A percentile compares a stretch with the other conserved stretches of the same genome.
Evolutionary conservation across 139 green algal species (phyloP).

Genomic region (Volvox africanus): DNA sequence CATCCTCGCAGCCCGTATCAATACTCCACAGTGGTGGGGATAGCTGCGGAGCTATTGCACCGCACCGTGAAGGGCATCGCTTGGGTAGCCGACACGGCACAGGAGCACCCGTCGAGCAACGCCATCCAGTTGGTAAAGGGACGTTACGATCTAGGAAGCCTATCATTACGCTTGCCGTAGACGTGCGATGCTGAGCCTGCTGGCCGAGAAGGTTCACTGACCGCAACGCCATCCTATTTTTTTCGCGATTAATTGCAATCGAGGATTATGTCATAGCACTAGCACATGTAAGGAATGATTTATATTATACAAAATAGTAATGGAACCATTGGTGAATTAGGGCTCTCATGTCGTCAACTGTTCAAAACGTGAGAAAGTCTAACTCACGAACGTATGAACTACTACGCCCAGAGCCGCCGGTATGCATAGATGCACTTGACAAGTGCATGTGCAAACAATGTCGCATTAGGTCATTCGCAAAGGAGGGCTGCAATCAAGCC

Average conservation of each 20-base stretch:
- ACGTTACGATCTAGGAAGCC: too few relatives aligned
- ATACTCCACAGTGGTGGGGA: background rate
- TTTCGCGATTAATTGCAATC: background rate
- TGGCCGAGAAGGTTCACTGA: background rate
- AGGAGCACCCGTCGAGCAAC: background rate
- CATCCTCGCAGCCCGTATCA: background rate
- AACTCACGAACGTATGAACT: background rate
- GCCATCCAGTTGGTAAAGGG: too few relatives aligned
- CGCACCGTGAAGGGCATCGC: background rate
- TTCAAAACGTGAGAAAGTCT: constrained; percentile 7
- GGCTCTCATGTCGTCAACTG: background rate
- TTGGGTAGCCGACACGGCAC: background rate
- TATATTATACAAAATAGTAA: background rate
- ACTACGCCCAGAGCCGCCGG: background rate
- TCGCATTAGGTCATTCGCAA: background rate
- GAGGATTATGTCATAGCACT: background rate
- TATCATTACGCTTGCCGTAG: too few relatives aligned
- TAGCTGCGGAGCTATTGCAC: background rate
- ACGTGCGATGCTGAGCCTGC: background rate
- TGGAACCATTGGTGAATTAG: background rate
- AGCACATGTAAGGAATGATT: background rate
- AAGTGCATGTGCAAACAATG: background rate
- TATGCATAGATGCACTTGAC: too few relatives aligned
- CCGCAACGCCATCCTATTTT: background rate
- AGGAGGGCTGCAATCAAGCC: background rate